phyloP scores from a whole-genome alignment of 768 basidiomycete genomes.

The Suillus placidus region DNA sequence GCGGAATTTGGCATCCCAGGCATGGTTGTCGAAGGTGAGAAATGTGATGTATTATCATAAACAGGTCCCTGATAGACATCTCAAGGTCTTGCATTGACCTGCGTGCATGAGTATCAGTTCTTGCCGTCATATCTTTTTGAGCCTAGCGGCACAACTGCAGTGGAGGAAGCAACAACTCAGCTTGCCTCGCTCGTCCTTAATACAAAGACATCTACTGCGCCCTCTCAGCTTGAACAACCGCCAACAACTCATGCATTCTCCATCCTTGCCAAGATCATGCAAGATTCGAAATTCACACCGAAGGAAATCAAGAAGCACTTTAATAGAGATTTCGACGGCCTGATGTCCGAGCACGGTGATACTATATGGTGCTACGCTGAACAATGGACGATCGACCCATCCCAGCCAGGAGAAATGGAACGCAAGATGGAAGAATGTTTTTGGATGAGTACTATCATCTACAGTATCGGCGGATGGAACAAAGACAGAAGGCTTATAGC shows the following conservation, averaged over 20 bases:
- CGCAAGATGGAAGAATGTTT: conserved; percentile 64
- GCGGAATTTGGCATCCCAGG: conserved; percentile 65
- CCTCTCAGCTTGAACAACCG: conserved; percentile 4
- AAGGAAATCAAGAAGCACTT: conserved; percentile 20
- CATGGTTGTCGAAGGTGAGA: conserved; percentile 60
- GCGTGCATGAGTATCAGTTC: conserved; percentile 39
- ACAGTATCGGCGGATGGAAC: conserved; percentile 56
- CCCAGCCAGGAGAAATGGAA: conserved; percentile 41
- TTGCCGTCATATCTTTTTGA: conserved; percentile 16
- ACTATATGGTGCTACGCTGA: conserved; percentile 27
- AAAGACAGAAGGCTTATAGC: conserved; percentile 50
- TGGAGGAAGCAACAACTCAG: conserved; percentile 8
- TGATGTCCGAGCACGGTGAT: background rate
- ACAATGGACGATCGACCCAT: conserved; percentile 46
- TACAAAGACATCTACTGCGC: background rate
- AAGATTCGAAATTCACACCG: conserved; percentile 41
- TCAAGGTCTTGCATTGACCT: conserved; percentile 28
- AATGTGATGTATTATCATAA: too few relatives aligned
- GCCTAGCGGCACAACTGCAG: background rate
- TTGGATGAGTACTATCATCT: conserved; percentile 59
- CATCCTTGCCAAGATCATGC: conserved; percentile 54
- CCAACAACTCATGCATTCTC: conserved; percentile 41
- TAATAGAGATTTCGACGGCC: conserved; percentile 18
- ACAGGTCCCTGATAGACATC: background rate
- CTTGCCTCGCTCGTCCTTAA: conserved; percentile 18